Base-by-base conservation (phyloP, 2,329 filamentous ascomycete species). In the Sclerotiophoma versabilis region DNA sequence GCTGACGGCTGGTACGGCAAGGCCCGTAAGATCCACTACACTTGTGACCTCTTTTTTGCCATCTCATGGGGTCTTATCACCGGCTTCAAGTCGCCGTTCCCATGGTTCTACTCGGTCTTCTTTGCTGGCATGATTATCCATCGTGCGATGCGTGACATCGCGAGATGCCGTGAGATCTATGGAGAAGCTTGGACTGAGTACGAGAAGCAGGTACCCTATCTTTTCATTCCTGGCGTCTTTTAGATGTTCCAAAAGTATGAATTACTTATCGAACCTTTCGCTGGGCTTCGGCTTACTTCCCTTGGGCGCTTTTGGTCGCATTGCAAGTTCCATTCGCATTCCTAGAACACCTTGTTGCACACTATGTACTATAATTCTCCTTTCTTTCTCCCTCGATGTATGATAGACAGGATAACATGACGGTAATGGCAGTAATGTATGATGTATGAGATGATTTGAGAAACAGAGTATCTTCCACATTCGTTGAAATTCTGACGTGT, bases 101-200 rank as follows among this genome's bases (percentile, higher is more conserved):
- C 91, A 1, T 96, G 91, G 90, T 95, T 96, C 76, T 93, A 96
- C 72, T 89, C 90, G 0, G 75, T 90, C 29, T 96, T 96, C 80
- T 96, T 96, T 73, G 80, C 81, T 15, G 77, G 77, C 63, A 93
- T 93, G 90, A 93, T 95, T 68, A 80, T 86, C 9, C 91, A 96
- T 75, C 88, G 91, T 54, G 88, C 90, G 4, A 79, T 80, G 61
- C 83, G 91, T 56, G 91, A 96, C 70, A 90, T 93, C 56, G 81
- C 89, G 72, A 82, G 87, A 60, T 96, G 91, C 76, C 83, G 84
- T 49, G 80, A 81, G 65, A 92, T 91, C 81, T 96, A 96, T 75
- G 91, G 91, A 19, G 87, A 91, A 61, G 87, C 89, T 11, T 96
- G 91, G 91, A 77, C 79, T 38, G 87, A 93, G 80, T 96, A 96